A percentile compares a stretch with the other conserved stretches of the same genome.
Evolutionary conservation across 768 basidiomycete genomes (phyloP).

Genomic region (Macrolepiota fuliginosa): DNA sequence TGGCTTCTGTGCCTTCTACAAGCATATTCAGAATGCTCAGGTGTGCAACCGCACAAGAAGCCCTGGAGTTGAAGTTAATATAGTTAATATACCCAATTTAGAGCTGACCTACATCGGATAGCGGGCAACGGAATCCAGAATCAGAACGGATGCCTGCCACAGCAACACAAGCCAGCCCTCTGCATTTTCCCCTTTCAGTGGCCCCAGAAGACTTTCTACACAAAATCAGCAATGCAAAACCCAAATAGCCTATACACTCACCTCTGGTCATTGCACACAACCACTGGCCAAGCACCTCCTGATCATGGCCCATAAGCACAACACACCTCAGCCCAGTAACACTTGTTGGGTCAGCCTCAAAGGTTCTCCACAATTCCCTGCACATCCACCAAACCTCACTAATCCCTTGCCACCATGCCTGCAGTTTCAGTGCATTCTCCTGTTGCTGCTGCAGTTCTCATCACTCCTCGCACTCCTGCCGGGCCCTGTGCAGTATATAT

Average conservation of each 20-base stretch:
- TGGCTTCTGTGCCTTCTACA: conserved; percentile 32
- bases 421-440: conserved; percentile 60
- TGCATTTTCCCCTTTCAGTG: conserved; percentile 14
- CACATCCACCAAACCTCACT: conserved; percentile 39
- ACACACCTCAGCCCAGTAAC: conserved; percentile 63
- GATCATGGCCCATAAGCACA: conserved; percentile 57
- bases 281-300: conserved; percentile 43
- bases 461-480: conserved; percentile 57
- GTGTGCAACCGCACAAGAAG: conserved; percentile 41
- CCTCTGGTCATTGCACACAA: conserved; percentile 22
- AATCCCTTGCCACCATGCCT: conserved; percentile 68
- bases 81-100: background rate
- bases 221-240: background rate
- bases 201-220: conserved; percentile 5
- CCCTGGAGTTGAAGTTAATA: conserved; percentile 31
- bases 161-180: conserved; percentile 66
- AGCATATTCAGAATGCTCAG: conserved; percentile 48
- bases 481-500: conserved; percentile 61
- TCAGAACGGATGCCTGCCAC: conserved; percentile 40
- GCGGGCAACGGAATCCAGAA: conserved; percentile 51
- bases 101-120: conserved; percentile 44
- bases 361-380: conserved; percentile 42
- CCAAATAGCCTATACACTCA: background rate
- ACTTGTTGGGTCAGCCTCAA: conserved; percentile 50
- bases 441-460: conserved; percentile 49